Evolutionary conservation across 441 rosid genomes (phyloP).

Genomic region (Hura crepitans): DNA sequence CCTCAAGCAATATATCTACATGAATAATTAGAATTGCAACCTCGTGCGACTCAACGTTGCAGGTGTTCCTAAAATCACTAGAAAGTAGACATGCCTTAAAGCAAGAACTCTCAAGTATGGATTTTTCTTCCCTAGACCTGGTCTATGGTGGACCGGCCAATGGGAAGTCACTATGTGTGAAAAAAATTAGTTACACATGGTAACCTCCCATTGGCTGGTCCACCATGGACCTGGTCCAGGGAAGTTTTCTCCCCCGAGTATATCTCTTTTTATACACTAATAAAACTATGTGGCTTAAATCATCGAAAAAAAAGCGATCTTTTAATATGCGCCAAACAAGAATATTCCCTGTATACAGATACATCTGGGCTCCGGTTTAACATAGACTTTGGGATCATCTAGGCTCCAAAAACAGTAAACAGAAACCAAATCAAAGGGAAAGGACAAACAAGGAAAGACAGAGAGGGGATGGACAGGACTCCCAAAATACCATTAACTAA

Average conservation of each 20-base stretch:
- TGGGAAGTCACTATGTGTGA: too few species aligned
- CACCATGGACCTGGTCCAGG: too few species aligned
- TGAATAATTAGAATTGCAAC: neutral
- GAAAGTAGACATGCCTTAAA: neutral
- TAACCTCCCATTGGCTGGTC: too few species aligned
- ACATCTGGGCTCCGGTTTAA: neutral
- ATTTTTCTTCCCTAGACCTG: too few species aligned
- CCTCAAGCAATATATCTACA: neutral
- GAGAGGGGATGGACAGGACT: neutral
- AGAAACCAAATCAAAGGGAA: neutral
- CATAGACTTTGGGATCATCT: neutral
- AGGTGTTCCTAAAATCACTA: neutral
- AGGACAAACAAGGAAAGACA: neutral
- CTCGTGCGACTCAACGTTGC: neutral
- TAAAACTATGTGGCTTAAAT: neutral
- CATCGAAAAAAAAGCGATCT: too few species aligned
- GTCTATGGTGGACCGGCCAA: too few species aligned
- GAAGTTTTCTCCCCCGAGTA: too few species aligned
- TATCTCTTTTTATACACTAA: neutral
- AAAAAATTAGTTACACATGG: too few species aligned
- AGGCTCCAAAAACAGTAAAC: neutral
- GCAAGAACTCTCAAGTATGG: neutral
- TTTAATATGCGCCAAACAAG: too few species aligned
- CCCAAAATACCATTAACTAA: neutral
- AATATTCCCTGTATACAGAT: neutral